These are phyloP conservation scores for Dalbergia oliveri DNA, from an alignment of 306 rosid genomes.

Conservation along the genomic window DNA sequence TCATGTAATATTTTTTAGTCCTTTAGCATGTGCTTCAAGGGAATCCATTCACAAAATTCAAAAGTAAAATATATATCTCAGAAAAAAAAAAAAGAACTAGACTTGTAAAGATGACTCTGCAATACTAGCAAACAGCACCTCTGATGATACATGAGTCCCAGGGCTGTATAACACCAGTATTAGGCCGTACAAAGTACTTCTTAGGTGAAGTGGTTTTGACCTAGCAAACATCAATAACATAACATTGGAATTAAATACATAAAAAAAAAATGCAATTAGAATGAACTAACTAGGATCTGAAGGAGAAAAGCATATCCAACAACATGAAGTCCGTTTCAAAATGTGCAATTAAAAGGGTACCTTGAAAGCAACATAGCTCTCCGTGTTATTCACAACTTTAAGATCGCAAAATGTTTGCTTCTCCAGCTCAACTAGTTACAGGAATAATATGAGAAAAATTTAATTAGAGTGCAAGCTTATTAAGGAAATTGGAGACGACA, in stretches of 20 bases:
- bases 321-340: not conserved
- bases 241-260: not conserved
- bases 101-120: not conserved
- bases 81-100: not conserved
- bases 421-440: slow-evolving; percentile 85
- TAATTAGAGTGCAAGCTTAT: slow-evolving; percentile 26
- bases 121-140: slow-evolving; percentile 65
- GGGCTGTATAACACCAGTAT: slow-evolving; percentile 84
- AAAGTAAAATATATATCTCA: not conserved
- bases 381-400: slow-evolving; percentile 78
- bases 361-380: slow-evolving; percentile 90
- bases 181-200: slow-evolving; percentile 96
- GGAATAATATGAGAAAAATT: slow-evolving; percentile 39
- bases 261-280: not conserved
- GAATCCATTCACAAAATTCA: not conserved
- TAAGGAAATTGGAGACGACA: slow-evolving; percentile 3
- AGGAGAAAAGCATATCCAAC: slow-evolving; percentile 21
- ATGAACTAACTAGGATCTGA: not conserved
- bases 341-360: slow-evolving; percentile 48
- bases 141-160: slow-evolving; percentile 89
- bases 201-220: slow-evolving; percentile 99
- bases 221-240: slow-evolving; percentile 54
- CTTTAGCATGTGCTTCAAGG: not conserved
- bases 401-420: slow-evolving; percentile 91
- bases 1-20: not conserved